Evolutionary conservation across 2,329 filamentous ascomycete species (phyloP), one percentile per base, ranked within the genome.

Genomic region (Coniochaeta pulveracea): DNA sequence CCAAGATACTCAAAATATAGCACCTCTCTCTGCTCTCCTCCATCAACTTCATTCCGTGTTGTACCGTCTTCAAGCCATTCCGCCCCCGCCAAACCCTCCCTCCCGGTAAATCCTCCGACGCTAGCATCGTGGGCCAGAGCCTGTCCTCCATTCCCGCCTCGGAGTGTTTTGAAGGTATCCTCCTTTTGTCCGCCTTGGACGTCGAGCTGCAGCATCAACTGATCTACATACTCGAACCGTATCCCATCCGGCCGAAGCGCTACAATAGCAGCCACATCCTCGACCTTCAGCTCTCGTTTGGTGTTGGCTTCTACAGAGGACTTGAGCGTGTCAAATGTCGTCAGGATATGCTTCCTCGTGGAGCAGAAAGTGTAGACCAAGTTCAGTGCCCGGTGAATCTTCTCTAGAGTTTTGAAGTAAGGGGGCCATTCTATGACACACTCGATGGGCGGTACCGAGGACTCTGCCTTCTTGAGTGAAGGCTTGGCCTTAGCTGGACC

Each of bases 351-450:
- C 51, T 93, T 95, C 28, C 91, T 77, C 1, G 89, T 89, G 51
- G 79, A 91, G 60, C 85, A 93, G 51, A 98, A 96, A 0, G 91
- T 96, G 47, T 85, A 94, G 1, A 96, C 85, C 2, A 96, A 61
- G 46, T 94, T 98, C 38, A 98, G 60, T 2, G 91, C 89, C 39
- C 77, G 73, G 52, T 96, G 83, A 0, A 79, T 82, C 51, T 79
- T 77, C 17, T 80, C 76, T 7, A 96, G 66, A 26, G 66, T 63
- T 36, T 74, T 79, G 54, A 96, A 84, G 28, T 70, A 64, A 2
- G 73, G 66, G 1, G 88, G 86, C 86, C 89, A 95, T 31, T 61
- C 58, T 18, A 63, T 56, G 16, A 49, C 39, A 35, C 60, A 60
- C 7, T 51, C 42, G n/a, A 51, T 43, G 8, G 38, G 24, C 37